A percentile compares a stretch with the other conserved stretches of the same genome.
phyloP scores from a whole-genome alignment of 2,329 filamentous ascomycete genomes.

The Magnaporthiopsis rhizophila region DNA sequence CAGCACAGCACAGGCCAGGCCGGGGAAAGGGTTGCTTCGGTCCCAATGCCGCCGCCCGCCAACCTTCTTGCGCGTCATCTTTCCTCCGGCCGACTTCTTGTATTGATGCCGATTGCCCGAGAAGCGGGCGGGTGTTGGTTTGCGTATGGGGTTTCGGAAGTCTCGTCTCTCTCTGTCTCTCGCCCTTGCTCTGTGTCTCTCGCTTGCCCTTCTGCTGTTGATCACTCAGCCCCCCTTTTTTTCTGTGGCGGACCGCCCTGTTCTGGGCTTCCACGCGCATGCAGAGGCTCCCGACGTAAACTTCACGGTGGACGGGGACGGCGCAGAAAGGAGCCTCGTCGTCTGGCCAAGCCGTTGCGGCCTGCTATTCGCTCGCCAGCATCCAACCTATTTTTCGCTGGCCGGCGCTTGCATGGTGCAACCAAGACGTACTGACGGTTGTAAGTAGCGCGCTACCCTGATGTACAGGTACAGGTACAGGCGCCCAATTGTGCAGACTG shows the following conservation, averaged over 20 bases:
- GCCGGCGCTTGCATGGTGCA: background rate
- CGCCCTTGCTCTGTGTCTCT: background rate
- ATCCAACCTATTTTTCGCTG: background rate
- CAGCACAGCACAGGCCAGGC: too few relatives aligned
- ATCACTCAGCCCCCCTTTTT: background rate
- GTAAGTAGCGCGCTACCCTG: background rate
- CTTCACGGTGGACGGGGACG: background rate
- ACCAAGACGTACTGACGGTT: background rate
- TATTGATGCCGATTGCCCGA: background rate
- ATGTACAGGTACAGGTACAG: background rate
- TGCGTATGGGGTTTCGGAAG: background rate
- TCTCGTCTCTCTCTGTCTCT: too few relatives aligned
- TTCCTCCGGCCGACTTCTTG: background rate
- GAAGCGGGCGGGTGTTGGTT: background rate
- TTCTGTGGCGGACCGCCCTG: background rate
- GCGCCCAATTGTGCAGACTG: too few relatives aligned
- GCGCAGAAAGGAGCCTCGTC: background rate
- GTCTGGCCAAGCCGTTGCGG: background rate
- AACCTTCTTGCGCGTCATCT: background rate
- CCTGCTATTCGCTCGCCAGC: background rate
- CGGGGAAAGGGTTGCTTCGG: too few relatives aligned
- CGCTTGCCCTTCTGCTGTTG: background rate
- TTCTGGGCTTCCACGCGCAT: background rate
- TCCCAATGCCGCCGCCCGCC: too few relatives aligned
- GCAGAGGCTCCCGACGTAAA: background rate